Evolutionary conservation across 2,329 filamentous ascomycete species (phyloP).

Genomic region (Whalleya microplaca): DNA sequence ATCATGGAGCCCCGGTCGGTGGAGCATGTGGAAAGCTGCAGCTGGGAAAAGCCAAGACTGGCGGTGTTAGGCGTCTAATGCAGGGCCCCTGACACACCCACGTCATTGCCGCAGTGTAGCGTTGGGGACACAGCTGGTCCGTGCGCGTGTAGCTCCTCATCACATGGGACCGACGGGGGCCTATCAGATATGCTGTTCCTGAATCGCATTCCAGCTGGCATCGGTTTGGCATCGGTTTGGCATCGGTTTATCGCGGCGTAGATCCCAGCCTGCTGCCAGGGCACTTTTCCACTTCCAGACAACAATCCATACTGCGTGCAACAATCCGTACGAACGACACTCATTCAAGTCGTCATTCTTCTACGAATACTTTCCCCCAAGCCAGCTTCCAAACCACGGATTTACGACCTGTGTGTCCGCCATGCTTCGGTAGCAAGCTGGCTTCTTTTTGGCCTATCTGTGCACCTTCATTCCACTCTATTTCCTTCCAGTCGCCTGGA

Average conservation of each 20-base stretch:
- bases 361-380: no score
- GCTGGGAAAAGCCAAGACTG: background rate
- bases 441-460: constrained; percentile 13
- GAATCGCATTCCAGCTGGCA: background rate
- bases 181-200: constrained; percentile 24
- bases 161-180: constrained; percentile 10
- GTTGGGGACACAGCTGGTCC: constrained; percentile 8
- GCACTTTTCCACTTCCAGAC: no score
- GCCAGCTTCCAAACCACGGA: background rate
- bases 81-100: constrained; percentile 8
- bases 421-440: constrained; percentile 25
- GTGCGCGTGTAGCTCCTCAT: constrained; percentile 12
- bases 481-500: constrained; percentile 14
- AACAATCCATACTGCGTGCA: no score
- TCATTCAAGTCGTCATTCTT: no score
- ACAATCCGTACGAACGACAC: no score
- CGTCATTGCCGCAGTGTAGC: constrained; percentile 3
- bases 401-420: constrained; percentile 1
- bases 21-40: background rate
- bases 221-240: no score
- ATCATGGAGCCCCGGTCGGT: background rate
- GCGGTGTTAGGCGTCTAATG: background rate
- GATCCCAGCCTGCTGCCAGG: background rate
- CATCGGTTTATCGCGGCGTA: background rate
- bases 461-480: constrained; percentile 11